Evolutionary conservation across 2,329 filamentous ascomycete species (phyloP), one percentile per base, ranked within the genome.

Genomic region (Bipolaris gigantea): DNA sequence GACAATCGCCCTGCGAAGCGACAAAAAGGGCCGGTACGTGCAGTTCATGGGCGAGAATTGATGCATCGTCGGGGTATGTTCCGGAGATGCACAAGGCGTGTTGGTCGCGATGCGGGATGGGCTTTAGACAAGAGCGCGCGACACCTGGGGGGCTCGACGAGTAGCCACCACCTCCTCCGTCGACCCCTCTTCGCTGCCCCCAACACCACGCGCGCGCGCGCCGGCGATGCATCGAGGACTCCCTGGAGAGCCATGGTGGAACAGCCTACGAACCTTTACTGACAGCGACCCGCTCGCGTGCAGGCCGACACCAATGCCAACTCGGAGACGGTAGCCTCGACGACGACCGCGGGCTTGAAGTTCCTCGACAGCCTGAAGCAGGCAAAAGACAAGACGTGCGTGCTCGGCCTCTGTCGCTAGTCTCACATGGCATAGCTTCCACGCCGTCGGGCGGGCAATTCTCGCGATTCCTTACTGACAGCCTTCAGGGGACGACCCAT

Each of bases 351-450:
- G 66, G 91, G 91, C 34, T 76, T 90, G 64, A 83, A 82, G 61
- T 89, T 95, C 67, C 77, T 95, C 40, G 85, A 90, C 49, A 86
- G 87, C 69, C 84, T 96, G 68, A 87, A 87, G 64, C 82, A 84
- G 60, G 90, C 89, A 19, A 85, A 85, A 59, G 91, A 95, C 74
- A 95, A 95, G 78, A 89, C 83, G 90, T 93, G 81, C 67, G 83
- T 79, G 54, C 56, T 60, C 55, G 53, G 23, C 50, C 40, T 15
- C 15, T 41, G 9, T 41, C 38, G 19, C 40, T 50, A 50, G 52
- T 23, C 36, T 47, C 27, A 25, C 40, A 40, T 35, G 38, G 36
- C 27, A 40, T 21, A 40, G 38, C 19, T 25, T 25, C 38, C 19
- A 23, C 23, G 38, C 38, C 39, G 5, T 36, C 34, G 19, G 11